Conservation (phyloP, 306 rosid species). For the Cotoneaster glaucophyllus region DNA sequence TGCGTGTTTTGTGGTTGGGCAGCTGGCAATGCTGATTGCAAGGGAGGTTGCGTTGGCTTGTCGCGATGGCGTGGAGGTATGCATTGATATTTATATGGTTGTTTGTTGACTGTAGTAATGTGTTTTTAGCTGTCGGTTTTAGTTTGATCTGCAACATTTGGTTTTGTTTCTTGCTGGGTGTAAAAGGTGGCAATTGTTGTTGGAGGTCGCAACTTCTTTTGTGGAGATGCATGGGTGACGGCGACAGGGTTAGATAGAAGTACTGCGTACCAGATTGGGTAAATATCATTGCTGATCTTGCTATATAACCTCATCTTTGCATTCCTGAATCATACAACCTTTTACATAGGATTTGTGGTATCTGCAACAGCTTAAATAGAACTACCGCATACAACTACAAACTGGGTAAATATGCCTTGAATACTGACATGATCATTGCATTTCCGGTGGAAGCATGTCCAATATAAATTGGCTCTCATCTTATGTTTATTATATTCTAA, state of each 20-base stretch:
- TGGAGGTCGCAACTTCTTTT: slow-evolving; percentile 94
- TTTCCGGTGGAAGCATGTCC: background rate
- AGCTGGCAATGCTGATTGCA: slow-evolving; percentile 77
- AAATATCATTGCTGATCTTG: slow-evolving; percentile 7
- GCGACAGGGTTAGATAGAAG: slow-evolving; percentile 84
- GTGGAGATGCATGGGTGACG: slow-evolving; percentile 90
- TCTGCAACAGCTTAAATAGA: background rate
- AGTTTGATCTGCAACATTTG: slow-evolving; percentile 16
- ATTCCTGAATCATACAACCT: background rate
- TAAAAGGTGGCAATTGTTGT: slow-evolving; percentile 81
- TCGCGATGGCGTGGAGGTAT: slow-evolving; percentile 89
- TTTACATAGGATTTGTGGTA: background rate
- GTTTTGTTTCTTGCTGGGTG: slow-evolving; percentile 8
- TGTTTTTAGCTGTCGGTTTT: slow-evolving; percentile 5
- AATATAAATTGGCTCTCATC: background rate
- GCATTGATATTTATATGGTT: slow-evolving; percentile 9
- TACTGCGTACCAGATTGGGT: slow-evolving; percentile 96
- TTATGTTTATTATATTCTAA: background rate
- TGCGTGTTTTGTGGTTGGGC: slow-evolving; percentile 11
- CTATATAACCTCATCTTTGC: background rate
- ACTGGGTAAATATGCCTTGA: background rate
- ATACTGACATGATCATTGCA: background rate
- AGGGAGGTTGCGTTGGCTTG: slow-evolving; percentile 78
- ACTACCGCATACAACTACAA: background rate
- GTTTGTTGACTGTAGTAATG: background rate